A percentile compares a stretch with the other conserved stretches of the same genome.
These are phyloP conservation scores for Syzygium malaccense DNA, from an alignment of 441 rosid genomes.

Conservation along the genomic window DNA sequence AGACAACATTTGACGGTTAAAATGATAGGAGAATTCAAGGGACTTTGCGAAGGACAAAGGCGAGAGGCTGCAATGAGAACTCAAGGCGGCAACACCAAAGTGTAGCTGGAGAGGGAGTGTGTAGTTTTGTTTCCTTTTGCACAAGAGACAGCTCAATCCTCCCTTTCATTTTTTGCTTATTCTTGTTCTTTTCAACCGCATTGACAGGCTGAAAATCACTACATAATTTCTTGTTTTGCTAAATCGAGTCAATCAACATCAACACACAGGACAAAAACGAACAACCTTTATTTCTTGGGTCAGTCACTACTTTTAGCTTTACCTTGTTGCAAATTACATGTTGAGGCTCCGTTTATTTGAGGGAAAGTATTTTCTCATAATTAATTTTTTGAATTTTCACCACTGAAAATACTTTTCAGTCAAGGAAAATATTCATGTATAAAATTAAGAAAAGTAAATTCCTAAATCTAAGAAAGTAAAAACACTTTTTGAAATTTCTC, in stretches of 20 bases:
- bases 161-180: background rate
- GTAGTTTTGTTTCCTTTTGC: background rate
- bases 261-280: background rate
- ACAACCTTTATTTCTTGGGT: background rate
- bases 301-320: background rate
- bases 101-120: background rate
- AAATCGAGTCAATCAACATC: background rate
- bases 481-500: too few species aligned
- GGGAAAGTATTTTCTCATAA: too few species aligned
- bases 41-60: background rate
- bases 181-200: background rate
- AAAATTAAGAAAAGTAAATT: too few species aligned
- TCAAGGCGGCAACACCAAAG: background rate
- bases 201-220: background rate
- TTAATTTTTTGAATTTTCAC: too few species aligned
- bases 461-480: too few species aligned
- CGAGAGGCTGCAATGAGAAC: background rate
- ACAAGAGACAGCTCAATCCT: background rate
- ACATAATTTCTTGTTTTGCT: background rate
- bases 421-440: too few species aligned
- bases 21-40: background rate
- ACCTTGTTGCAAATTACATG: background rate
- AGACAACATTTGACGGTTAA: slow-evolving; percentile 5
- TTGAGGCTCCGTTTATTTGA: background rate
- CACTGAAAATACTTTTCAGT: too few species aligned